Conservation (phyloP, 2,329 filamentous ascomycete species). For the Aureobasidium sp. region DNA sequence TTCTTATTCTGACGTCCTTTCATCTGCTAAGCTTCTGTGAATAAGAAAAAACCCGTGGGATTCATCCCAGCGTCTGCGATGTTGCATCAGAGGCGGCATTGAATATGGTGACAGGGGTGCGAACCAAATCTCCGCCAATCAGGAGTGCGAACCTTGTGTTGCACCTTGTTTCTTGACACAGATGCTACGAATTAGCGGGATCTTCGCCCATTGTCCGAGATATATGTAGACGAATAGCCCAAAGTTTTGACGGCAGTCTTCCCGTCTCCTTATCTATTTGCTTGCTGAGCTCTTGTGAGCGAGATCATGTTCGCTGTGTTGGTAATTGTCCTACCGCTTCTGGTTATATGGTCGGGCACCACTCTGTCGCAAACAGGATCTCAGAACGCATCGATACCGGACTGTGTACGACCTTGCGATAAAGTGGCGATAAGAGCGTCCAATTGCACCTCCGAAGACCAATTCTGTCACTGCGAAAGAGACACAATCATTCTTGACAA, state of each 20-base stretch:
- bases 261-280: background rate
- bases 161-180: too few species aligned
- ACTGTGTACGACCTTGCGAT: constrained; percentile 6
- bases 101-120: background rate
- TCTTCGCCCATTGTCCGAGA: constrained; percentile 1
- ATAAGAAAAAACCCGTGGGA: background rate
- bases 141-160: too few species aligned
- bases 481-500: background rate
- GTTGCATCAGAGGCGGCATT: constrained; percentile 3
- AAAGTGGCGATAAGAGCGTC: constrained; percentile 2
- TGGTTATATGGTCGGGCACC: background rate
- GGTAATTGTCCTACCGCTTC: background rate
- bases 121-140: background rate
- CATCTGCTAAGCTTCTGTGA: background rate
- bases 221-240: too few species aligned
- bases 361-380: background rate
- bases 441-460: constrained; percentile 4
- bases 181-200: background rate
- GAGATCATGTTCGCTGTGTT: background rate
- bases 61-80: background rate
- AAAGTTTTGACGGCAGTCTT: too few species aligned
- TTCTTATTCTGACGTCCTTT: background rate
- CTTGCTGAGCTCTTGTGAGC: background rate
- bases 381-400: constrained; percentile 11
- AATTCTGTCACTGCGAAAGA: constrained; percentile 10